Evolutionary conservation across 1,284 basidiomycete species (phyloP), one percentile per base, ranked within the genome.

Genomic region (Microstroma glucosiphilum): DNA sequence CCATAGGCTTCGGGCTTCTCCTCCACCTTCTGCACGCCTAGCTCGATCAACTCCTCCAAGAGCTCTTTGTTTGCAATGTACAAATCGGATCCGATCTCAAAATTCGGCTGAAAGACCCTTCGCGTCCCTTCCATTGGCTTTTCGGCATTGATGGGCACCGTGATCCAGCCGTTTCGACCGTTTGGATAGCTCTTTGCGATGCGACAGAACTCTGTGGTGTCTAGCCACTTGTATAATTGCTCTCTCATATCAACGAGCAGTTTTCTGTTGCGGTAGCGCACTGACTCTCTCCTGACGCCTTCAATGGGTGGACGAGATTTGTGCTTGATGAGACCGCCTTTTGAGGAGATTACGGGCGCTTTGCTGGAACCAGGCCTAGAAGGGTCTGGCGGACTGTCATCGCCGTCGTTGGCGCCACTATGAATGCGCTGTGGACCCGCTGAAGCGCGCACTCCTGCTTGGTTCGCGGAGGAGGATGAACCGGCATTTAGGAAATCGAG

Each of bases 181-280:
- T 25, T 21, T 6, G 51, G 51, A 25, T 54, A 54, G 25, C 21
- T 23, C 21, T 25, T 19, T 15, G 51, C 21, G 25, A 54, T 54
- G 51, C 51, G 69, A n/a, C 70, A 58, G 63, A 71, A 71, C 26
- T 71, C 70, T 49, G 67, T 66, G 1, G 70, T 71, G 13, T 68
- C 68, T 0, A 71, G 65, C 68, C 66, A 71, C 25, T 68, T 68
- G 46, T 71, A 71, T 8, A 71, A 68, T 54, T 71, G 67, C 42
- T 69, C 68, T 17, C 70, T 58, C 37, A 71, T 59, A 55, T 71
- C 70, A 15, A 68, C 68, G 4, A 69, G 64, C 13, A 71, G 66
- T 59, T 71, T 71, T 40, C 70, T 68, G 19, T 71, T 71, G 2
- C 70, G 62, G 40, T 69, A 71, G 42, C 70, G 64, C 41, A 54